These are phyloP conservation scores for Xerocomellus amylosporus DNA, from an alignment of 768 basidiomycete species.

Conservation along the genomic window DNA sequence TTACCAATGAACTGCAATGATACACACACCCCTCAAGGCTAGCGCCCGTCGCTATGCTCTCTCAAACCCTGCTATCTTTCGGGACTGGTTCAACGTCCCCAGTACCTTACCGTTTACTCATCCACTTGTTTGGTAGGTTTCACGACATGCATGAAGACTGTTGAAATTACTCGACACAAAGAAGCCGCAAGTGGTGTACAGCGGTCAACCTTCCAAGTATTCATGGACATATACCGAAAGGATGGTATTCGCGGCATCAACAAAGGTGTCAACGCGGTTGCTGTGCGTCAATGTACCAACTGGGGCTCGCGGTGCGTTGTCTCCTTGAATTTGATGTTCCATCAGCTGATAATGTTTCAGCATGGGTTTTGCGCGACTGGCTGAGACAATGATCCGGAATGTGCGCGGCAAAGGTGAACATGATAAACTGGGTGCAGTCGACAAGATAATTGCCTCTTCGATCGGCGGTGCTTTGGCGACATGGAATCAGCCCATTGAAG, in stretches of 20 bases:
- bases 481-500: constrained; percentile 99
- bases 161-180: constrained; percentile 95
- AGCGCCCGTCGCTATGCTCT: constrained; percentile 18
- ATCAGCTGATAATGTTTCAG: constrained; percentile 38
- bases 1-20: constrained; percentile 12
- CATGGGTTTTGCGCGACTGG: constrained; percentile 95
- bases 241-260: constrained; percentile 96
- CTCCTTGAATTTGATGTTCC: not conserved
- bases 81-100: not conserved
- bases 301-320: constrained; percentile 80
- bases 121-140: constrained; percentile 57
- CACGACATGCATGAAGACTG: constrained; percentile 99
- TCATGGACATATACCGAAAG: constrained; percentile 88
- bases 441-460: constrained; percentile 86
- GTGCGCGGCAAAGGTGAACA: constrained; percentile 74
- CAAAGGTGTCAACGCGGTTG: constrained; percentile 97
- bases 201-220: constrained; percentile 92
- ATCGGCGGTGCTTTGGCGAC: constrained; percentile 94
- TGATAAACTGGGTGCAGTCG: constrained; percentile 69
- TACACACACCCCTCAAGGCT: constrained; percentile 19
- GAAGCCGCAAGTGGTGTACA: constrained; percentile 79
- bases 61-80: constrained; percentile 12
- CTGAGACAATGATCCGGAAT: constrained; percentile 76
- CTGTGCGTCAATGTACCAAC: constrained; percentile 89
- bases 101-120: constrained; percentile 7